These are phyloP conservation scores for Podaxis rugospora DNA, from an alignment of 768 basidiomycete species.

Conservation along the genomic window DNA sequence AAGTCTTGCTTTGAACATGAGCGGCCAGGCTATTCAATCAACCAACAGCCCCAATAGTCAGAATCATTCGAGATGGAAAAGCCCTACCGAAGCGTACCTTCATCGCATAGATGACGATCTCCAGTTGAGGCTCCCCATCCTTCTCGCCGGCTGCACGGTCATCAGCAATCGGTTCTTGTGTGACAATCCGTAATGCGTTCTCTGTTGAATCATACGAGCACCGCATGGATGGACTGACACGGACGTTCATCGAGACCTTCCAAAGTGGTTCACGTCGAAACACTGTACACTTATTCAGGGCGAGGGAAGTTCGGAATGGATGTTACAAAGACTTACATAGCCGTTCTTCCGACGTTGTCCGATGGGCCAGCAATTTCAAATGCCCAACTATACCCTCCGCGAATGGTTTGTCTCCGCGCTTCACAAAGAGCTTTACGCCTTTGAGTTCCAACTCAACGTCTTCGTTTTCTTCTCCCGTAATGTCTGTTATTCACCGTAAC, in stretches of 20 bases:
- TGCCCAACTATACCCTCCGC: conserved; percentile 58
- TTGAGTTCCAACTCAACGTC: conserved; percentile 51
- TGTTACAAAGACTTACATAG: conserved; percentile 35
- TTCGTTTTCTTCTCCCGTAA: conserved; percentile 69
- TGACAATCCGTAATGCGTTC: conserved; percentile 47
- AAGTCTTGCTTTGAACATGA: conserved; percentile 51
- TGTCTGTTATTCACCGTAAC: conserved; percentile 23
- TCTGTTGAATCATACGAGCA: conserved; percentile 57
- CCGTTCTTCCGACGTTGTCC: conserved; percentile 36
- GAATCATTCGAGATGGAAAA: neutral
- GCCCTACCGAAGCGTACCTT: conserved; percentile 38
- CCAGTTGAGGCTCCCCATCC: conserved; percentile 16
- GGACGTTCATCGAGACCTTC: conserved; percentile 67
- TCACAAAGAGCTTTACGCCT: conserved; percentile 55
- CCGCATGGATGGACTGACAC: conserved; percentile 48
- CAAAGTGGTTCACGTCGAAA: conserved; percentile 69
- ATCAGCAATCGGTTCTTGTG: conserved; percentile 42
- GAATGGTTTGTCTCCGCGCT: conserved; percentile 53
- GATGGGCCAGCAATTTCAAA: conserved; percentile 51
- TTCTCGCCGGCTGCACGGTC: neutral
- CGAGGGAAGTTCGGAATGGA: neutral
- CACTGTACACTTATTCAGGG: conserved; percentile 30
- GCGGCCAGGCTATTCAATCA: conserved; percentile 36
- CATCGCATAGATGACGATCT: conserved; percentile 59
- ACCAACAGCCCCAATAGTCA: neutral